Conservation (phyloP, 257 asterid species). For the Nicotiana tabacum region DNA sequence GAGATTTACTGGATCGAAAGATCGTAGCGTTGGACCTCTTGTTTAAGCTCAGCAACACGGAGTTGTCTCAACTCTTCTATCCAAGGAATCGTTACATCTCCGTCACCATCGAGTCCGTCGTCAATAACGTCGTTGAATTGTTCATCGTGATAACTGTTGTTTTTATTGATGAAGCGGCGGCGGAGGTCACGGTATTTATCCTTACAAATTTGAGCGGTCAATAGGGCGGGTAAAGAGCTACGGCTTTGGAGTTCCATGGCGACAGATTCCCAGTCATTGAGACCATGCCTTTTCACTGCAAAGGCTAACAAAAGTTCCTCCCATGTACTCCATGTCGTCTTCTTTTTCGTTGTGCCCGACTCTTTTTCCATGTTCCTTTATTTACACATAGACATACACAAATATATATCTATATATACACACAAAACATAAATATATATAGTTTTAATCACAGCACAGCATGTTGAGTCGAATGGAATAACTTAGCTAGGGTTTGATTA, state of each 20-base stretch:
- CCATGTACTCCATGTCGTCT: slow-evolving; percentile 36
- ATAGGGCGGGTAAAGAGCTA: slow-evolving; percentile 1
- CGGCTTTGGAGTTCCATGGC: slow-evolving; percentile 39
- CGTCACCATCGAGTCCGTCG: neutral
- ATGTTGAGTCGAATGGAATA: neutral
- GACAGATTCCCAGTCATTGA: slow-evolving; percentile 37
- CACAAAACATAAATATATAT: neutral
- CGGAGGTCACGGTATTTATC: slow-evolving; percentile 24
- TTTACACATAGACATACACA: neutral
- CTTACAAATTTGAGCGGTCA: slow-evolving; percentile 30
- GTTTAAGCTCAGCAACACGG: slow-evolving; percentile 34
- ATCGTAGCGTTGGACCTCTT: slow-evolving; percentile 34
- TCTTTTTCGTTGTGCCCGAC: neutral
- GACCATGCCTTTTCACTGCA: slow-evolving; percentile 43
- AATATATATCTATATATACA: neutral
- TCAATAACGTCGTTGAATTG: neutral
- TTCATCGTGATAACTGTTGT: neutral
- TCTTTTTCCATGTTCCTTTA: neutral
- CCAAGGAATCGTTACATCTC: slow-evolving; percentile 21
- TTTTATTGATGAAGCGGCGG: slow-evolving; percentile 24
- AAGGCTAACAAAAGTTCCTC: slow-evolving; percentile 37
- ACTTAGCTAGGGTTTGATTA: slow-evolving; percentile 4
- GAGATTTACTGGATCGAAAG: slow-evolving; percentile 34
- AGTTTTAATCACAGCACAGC: neutral
- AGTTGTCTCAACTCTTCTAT: slow-evolving; percentile 35